Percentiles rank a stretch among this genome's conserved stretches.
phyloP scores from a whole-genome alignment of 441 rosid genomes.

The Metrosideros polymorpha region DNA sequence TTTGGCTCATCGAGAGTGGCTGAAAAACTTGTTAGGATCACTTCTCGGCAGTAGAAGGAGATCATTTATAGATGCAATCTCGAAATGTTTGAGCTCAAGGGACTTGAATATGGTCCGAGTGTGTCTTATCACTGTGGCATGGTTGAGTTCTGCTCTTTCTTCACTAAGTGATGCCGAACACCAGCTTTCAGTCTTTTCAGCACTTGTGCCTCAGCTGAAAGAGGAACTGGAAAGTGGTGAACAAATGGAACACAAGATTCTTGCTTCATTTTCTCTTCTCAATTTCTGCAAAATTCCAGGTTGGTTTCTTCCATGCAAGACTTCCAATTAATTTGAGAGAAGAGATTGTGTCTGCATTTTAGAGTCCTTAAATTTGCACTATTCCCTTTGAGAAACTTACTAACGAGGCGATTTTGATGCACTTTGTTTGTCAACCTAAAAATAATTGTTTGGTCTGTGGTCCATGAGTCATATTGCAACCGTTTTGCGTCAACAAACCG shows the following conservation, averaged over 20 bases:
- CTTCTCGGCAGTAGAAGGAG: constrained; percentile 24
- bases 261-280: constrained; percentile 45
- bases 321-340: not conserved
- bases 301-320: constrained; percentile 3
- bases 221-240: constrained; percentile 25
- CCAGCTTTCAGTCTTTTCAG: constrained; percentile 30
- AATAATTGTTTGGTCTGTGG: not conserved
- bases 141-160: constrained; percentile 43
- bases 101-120: constrained; percentile 21
- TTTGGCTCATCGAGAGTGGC: constrained; percentile 19
- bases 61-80: constrained; percentile 29
- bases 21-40: constrained; percentile 29
- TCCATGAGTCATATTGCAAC: not conserved
- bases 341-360: not conserved
- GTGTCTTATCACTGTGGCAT: constrained; percentile 32
- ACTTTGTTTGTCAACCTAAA: not conserved
- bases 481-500: not conserved
- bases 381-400: not conserved
- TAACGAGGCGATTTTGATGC: not conserved
- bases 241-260: constrained; percentile 26
- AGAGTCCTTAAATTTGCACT: not conserved
- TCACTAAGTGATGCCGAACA: constrained; percentile 14
- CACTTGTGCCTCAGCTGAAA: constrained; percentile 36
- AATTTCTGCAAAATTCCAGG: constrained; percentile 49
- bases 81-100: constrained; percentile 30